Base-by-base conservation (phyloP, 345 rosid species). In the Punica granatum region DNA sequence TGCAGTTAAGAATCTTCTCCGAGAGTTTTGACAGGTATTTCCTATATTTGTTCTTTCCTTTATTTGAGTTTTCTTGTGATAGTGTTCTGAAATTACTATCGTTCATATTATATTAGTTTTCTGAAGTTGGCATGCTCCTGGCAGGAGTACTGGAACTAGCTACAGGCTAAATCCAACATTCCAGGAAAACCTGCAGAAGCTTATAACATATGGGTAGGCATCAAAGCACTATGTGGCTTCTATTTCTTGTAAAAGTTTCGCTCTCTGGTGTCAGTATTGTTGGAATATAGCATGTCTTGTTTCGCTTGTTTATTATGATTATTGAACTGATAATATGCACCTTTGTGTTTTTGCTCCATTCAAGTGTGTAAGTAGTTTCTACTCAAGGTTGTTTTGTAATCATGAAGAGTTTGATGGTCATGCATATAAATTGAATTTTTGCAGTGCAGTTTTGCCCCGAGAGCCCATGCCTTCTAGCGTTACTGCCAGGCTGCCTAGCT, bases 381-480 rank as follows among this genome's bases (percentile, higher is more conserved):
- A 53, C 34, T 51, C 12, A 1, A 13, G 19, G 34, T n/a, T 26
- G 34, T 26, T 56, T 56, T 28, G 31, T n/a, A n/a, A n/a, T 28
- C 9, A 6, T 26, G 61, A 14, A 56, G 25, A 13, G 32, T 23
- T 54, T 25, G 28, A 28, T 30, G 16, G 11, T 56, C 34, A 10
- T 26, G 34, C 26, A 26, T 56, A 30, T 56, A 56, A 75, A 67
- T 31, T 67, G 77, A 65, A 33, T 19, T 64, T 66, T 44, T 80
- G 76, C 83, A 94, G 99, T 56, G 97, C 91, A 76, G 82, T 81
- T 77, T 82, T 94, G 77, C 96, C 95, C 60, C 85, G 97, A 76
- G 97, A 94, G 79, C 81, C 96, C 21, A 86, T 91, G 95, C 86
- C 90, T 63, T 33, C 82, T 31, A 73, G 69, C 77, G 66, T 82